These are phyloP conservation scores for Hirschfeldia incana DNA, from an alignment of 345 rosid genomes.

Conservation along the genomic window DNA sequence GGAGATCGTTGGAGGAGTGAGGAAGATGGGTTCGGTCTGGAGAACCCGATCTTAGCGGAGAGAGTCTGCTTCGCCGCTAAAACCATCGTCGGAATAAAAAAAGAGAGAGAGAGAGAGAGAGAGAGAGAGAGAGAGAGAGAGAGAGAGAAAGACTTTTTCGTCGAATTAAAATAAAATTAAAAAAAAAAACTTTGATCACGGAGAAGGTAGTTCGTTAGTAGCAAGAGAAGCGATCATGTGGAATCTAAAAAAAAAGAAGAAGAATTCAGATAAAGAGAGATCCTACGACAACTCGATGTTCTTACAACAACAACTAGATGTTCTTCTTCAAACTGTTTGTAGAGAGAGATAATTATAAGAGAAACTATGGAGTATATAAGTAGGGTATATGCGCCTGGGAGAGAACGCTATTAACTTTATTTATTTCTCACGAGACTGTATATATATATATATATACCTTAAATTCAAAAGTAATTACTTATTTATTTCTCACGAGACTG, in stretches of 20 bases:
- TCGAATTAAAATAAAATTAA: slow-evolving; percentile 7
- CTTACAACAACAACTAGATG: neutral
- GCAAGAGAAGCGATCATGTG: neutral
- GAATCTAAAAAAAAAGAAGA: slow-evolving; percentile 16
- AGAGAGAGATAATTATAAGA: neutral
- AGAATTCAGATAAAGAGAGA: slow-evolving; percentile 21
- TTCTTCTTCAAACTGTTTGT: neutral
- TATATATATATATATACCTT: too few species aligned
- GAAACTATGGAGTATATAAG: neutral
- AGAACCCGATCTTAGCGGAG: slow-evolving; percentile 45
- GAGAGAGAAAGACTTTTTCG: neutral
- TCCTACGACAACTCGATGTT: slow-evolving; percentile 2
- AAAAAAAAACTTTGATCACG: neutral
- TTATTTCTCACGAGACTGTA: too few species aligned
- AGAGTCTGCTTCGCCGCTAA: slow-evolving; percentile 38
- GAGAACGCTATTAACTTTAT: neutral
- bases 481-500: neutral
- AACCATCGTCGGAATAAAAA: slow-evolving; percentile 18
- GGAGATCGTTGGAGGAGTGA: slow-evolving; percentile 41
- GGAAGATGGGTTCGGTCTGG: slow-evolving; percentile 38
- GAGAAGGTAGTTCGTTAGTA: neutral
- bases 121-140: neutral
- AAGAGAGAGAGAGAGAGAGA: neutral
- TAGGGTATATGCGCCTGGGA: slow-evolving; percentile 18
- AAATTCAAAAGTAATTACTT: neutral